These are phyloP conservation scores for Anaeromyces robustus DNA, from an alignment of 192 early-diverging fungal species.

Conservation along the genomic window DNA sequence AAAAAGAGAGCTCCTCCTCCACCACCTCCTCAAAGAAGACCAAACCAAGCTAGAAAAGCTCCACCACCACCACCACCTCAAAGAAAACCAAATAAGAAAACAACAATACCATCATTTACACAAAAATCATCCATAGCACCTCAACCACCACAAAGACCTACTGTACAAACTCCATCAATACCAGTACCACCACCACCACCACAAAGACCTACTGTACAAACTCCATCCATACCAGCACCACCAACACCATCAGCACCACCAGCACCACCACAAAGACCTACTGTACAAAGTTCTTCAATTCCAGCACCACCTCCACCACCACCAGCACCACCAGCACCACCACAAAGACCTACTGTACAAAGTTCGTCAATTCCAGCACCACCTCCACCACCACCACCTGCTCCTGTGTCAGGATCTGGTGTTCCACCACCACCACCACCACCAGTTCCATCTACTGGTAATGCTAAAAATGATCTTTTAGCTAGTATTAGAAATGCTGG, in stretches of 20 bases:
- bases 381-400: not conserved
- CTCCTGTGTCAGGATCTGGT: too few relatives aligned
- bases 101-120: not conserved
- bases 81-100: not conserved
- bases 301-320: too few relatives aligned
- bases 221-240: too few relatives aligned
- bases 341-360: not conserved
- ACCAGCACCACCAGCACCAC: too few relatives aligned
- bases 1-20: too few relatives aligned
- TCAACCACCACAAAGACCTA: not conserved
- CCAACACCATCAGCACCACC: not conserved
- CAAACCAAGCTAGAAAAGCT: too few relatives aligned
- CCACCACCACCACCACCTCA: not conserved
- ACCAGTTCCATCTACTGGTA: not conserved
- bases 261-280: too few relatives aligned
- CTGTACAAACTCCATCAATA: not conserved
- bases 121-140: too few relatives aligned
- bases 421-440: not conserved
- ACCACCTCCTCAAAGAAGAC: too few relatives aligned
- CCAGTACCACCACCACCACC: not conserved
- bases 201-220: not conserved
- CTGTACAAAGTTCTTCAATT: too few relatives aligned
- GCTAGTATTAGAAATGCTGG: not conserved
- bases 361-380: not conserved
- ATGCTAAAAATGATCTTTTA: not conserved